Evolutionary conservation across 495 filamentous ascomycete genomes (phyloP), one percentile per base, ranked within the genome.

Genomic region (Apiosordaria backusii): DNA sequence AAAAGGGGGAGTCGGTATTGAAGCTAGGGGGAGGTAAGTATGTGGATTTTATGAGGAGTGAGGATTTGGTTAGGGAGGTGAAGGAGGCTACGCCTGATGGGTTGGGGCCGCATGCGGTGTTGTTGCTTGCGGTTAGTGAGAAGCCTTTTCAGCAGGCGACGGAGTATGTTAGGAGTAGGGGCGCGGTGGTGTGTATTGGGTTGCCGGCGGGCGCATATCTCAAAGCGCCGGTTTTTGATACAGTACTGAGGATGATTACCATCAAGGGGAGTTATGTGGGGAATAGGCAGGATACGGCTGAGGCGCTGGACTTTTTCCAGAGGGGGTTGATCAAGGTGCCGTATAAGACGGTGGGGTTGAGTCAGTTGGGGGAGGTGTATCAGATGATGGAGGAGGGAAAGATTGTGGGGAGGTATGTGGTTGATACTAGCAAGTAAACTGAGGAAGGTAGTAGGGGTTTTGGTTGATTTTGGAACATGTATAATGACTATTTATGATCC

Each of bases 201-300:
- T 78, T 97, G 13, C 93, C 93, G 0, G 89, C 90, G 1, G 79
- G 84, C 55, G 93, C 93, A 2, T 91, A 80, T 74, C 83, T 97
- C 58, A 85, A 85, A 65, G 93, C 93, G 3, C 89, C 91, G 9
- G 92, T 97, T 24, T 95, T 97, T 74, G 85, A 90, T 68, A 90
- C 89, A 3, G 93, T 97, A 25, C 84, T 93, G 68, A 74, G 81
- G 65, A 96, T 97, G 92, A 89, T 97, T 78, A 89, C 79, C 68
- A 97, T 98, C 84, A 92, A 91, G 82, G 93, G 93, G 54, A 90
- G 87, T 68, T 97, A 97, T 73, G 93, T 97, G 66, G 93, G 93
- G 53, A 97, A 94, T 77, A 86, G 91, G 55, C 86, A 90, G 75
- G 94, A 98, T 72, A 89, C 85, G 0, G 81, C 86, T 16, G 93